Evolutionary conservation across 208 protist species (phyloP).

Genomic region (Leishmania major): DNA sequence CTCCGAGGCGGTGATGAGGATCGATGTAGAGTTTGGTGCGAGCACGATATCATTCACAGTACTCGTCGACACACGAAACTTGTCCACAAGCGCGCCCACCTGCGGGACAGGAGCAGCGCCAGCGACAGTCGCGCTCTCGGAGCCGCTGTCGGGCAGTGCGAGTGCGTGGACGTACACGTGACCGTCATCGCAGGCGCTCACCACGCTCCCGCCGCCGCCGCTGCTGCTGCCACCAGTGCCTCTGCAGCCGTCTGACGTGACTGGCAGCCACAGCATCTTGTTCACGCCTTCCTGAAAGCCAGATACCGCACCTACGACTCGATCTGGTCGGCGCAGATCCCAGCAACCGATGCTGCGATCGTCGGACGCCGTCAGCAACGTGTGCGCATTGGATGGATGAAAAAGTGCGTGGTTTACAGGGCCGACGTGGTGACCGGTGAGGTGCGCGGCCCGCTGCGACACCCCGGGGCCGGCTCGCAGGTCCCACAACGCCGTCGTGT

Average conservation of each 20-base stretch:
- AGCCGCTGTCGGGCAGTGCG: constrained; percentile 1
- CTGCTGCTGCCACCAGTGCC: constrained; percentile 1
- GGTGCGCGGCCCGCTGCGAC: constrained; percentile 19
- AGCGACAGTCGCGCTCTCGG: not conserved
- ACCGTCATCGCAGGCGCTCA: constrained; percentile 85
- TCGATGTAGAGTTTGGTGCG: constrained; percentile 28
- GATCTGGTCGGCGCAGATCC: constrained; percentile 60
- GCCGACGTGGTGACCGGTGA: constrained; percentile 52
- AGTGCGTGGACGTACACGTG: constrained; percentile 78
- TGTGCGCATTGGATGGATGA: constrained; percentile 35
- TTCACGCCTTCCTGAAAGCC: constrained; percentile 84
- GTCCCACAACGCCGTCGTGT: constrained; percentile 85
- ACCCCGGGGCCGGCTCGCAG: constrained; percentile 23
- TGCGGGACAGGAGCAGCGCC: constrained; percentile 4
- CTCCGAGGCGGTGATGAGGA: constrained; percentile 77
- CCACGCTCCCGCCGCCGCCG: constrained; percentile 32
- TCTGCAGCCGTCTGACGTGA: constrained; percentile 15
- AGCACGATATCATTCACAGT: constrained; percentile 84
- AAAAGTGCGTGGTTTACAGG: constrained; percentile 83
- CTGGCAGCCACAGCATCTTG: constrained; percentile 68
- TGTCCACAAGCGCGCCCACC: constrained; percentile 59
- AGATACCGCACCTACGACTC: constrained; percentile 40
- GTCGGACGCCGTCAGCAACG: constrained; percentile 74
- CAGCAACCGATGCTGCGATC: constrained; percentile 76
- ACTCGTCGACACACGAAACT: constrained; percentile 68